Conservation (phyloP, 1,284 basidiomycete genomes). For the Cutaneotrichosporon daszewskae region DNA sequence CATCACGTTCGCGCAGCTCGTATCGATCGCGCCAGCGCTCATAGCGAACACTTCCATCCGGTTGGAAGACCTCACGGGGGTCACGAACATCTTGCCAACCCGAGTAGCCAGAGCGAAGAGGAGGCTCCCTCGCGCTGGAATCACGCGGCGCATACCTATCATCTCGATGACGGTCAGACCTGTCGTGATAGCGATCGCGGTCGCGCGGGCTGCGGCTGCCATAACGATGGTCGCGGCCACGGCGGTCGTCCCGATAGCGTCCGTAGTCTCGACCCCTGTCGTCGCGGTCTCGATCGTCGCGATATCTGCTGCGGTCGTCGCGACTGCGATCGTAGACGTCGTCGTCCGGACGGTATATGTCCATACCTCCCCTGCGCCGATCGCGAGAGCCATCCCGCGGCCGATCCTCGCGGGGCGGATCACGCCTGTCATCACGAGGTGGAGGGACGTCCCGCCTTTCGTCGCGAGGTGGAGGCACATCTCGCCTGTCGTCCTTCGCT, state of each 20-base stretch:
- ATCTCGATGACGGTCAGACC: background rate
- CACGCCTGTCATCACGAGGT: background rate
- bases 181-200: background rate
- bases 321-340: no score
- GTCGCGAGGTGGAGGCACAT: background rate
- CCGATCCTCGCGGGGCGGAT: background rate
- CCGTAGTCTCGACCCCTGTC: background rate
- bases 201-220: background rate
- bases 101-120: no score
- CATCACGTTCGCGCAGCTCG: background rate
- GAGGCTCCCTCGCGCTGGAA: background rate
- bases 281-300: background rate
- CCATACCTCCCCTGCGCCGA: no score
- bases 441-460: background rate
- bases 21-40: background rate
- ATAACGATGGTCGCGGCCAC: background rate
- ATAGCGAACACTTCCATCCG: no score
- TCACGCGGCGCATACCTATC: background rate
- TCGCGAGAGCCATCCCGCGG: background rate
- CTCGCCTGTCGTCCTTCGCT: no score
- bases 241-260: background rate
- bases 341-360: no score
- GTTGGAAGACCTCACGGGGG: no score
- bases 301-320: background rate
- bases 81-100: no score